A percentile compares a stretch with the other conserved stretches of the same genome.
Evolutionary conservation across 2,329 filamentous ascomycete genomes (phyloP).

Genomic region (Beauveria australis): DNA sequence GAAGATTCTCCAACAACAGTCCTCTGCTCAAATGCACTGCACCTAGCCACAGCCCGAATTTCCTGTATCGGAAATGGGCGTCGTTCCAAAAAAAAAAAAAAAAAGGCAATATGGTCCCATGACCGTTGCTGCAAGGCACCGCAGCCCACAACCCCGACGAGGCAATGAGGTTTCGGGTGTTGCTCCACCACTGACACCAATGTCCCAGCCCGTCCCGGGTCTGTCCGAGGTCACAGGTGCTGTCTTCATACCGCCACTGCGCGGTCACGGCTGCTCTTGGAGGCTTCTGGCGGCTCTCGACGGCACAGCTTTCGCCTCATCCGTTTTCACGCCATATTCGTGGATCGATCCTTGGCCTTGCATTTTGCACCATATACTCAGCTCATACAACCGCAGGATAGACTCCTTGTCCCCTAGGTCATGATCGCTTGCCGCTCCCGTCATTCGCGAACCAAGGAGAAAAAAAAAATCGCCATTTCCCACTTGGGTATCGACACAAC

Average conservation of each 20-base stretch:
- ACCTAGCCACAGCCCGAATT: not conserved
- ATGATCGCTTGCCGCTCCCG: not conserved
- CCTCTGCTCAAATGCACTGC: not conserved
- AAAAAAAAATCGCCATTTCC: not conserved
- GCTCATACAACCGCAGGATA: not conserved
- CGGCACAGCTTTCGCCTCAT: not conserved
- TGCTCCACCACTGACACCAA: not conserved
- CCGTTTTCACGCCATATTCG: not conserved
- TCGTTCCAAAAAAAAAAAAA: not conserved
- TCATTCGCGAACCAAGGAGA: not conserved
- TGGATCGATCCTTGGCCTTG: no score
- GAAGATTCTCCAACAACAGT: not conserved
- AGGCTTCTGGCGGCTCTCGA: not conserved
- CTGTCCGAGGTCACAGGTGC: conserved; percentile 5
- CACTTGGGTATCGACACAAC: conserved; percentile 1
- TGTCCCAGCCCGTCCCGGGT: conserved; percentile 6
- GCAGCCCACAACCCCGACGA: not conserved
- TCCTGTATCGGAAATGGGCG: not conserved
- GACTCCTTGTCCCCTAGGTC: not conserved
- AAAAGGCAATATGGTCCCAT: not conserved
- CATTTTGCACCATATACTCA: not conserved
- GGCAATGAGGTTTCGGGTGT: not conserved
- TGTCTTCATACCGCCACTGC: not conserved
- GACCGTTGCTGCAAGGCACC: conserved; percentile 8
- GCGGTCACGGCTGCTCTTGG: not conserved